Base-by-base conservation (phyloP, 768 basidiomycete genomes). In the Trametes meyenii region DNA sequence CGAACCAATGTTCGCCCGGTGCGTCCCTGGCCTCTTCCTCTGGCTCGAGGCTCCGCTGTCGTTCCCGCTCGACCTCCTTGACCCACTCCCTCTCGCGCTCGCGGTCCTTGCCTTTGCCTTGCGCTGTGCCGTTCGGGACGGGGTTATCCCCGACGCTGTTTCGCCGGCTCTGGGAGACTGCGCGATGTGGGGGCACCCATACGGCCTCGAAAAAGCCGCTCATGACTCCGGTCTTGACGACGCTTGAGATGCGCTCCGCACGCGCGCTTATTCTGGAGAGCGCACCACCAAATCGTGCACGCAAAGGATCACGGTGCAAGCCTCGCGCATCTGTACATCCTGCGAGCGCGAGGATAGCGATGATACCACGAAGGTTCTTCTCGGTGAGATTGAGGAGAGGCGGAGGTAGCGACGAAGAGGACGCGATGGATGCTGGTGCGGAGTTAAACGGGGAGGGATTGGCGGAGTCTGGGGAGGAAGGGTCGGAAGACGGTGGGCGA, bases 191-290 rank as follows among this genome's bases (percentile, higher is more conserved):
- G 2, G 51, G 56, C 13, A 70, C 58, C 64, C 70, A 65, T n/a
- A 67, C 62, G n/a, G 71, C 65, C 45, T 75, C 74, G 52, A 76
- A 75, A 46, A 70, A 63, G 7, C 69, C 70, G 59, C 73, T 74
- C 67, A 74, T 71, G 23, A 75, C 70, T 50, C 72, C 70, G 57
- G 75, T 74, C 46, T 70, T 69, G 26, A 75, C 52, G 14, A 66
- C 68, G 17, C 42, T 62, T 21, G 73, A 70, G 16, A 76, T 68
- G 29, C 61, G 55, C 50, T 69, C 68, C 17, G 74, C 68, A 21
- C 67, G 68, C 29, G 74, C 69, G 51, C 66, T 50, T 35, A 76
- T 72, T 7, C 69, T 68, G 16, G 62, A 58, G 17, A 76, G 57
- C 6, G 67, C 59, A 7, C 64, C 63, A n/a, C 74, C 75, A 62